Conservation (phyloP, 352 stramenopile species). For the Globisporangium splendens region DNA sequence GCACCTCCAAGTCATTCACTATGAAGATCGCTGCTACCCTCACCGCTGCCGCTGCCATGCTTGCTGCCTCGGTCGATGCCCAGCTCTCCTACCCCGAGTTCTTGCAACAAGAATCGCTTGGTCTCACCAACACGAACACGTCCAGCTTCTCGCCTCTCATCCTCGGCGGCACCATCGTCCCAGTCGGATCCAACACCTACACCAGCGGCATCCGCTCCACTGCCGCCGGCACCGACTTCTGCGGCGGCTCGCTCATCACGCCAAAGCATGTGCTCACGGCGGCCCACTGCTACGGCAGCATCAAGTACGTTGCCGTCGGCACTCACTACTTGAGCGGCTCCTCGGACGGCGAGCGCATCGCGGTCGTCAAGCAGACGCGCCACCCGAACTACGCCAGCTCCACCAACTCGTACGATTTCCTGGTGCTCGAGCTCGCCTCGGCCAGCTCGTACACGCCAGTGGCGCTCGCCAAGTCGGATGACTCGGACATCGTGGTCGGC, state of each 20-base stretch:
- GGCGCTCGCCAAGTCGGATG: constrained; percentile 23
- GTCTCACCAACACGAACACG: neutral
- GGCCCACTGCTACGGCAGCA: constrained; percentile 44
- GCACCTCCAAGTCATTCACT: too few relatives aligned
- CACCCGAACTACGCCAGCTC: constrained; percentile 45
- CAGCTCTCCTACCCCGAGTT: constrained; percentile 10
- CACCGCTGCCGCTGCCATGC: too few relatives aligned
- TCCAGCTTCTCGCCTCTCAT: constrained; percentile 34
- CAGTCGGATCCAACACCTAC: constrained; percentile 46
- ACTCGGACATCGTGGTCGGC: constrained; percentile 17
- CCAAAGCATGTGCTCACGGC: constrained; percentile 59
- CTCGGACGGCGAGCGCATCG: constrained; percentile 40
- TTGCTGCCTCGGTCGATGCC: neutral
- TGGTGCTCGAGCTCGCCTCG: constrained; percentile 46
- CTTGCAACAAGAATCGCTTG: neutral
- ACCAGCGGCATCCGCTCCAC: too few relatives aligned
- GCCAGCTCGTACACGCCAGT: constrained; percentile 36
- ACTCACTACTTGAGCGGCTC: constrained; percentile 46
- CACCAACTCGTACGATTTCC: constrained; percentile 51
- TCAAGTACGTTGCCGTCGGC: constrained; percentile 51
- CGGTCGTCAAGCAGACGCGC: constrained; percentile 36
- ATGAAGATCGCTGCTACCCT: too few relatives aligned
- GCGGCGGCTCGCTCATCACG: too few relatives aligned
- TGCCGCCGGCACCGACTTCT: too few relatives aligned
- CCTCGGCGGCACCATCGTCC: constrained; percentile 33